phyloP scores from a whole-genome alignment of 257 asterid genomes.

The Solanum virginianum region DNA sequence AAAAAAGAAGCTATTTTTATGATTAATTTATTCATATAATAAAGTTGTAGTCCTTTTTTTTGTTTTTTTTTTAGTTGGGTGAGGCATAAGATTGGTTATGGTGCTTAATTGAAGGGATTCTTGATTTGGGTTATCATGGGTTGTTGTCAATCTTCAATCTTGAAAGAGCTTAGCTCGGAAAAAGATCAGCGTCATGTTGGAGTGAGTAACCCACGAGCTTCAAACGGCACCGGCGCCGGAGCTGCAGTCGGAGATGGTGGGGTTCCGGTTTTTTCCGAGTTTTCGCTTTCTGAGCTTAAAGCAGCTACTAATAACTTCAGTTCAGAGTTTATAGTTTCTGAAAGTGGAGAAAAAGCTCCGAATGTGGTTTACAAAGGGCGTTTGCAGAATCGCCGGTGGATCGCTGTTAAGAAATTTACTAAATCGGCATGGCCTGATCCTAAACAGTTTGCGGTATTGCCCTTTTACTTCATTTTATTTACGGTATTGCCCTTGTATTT shows the following conservation, averaged over 20 bases:
- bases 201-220: constrained; percentile 36
- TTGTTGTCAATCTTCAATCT: constrained; percentile 44
- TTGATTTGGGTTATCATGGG: constrained; percentile 54
- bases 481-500: neutral
- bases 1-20: neutral
- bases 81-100: neutral
- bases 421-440: constrained; percentile 95
- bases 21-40: neutral
- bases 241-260: constrained; percentile 27
- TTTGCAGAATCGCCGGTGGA: constrained; percentile 73
- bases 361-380: constrained; percentile 82
- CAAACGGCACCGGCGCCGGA: constrained; percentile 32
- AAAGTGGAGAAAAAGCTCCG: constrained; percentile 95
- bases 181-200: constrained; percentile 39
- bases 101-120: neutral
- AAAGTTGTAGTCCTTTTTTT: neutral
- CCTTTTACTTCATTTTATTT: neutral
- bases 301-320: constrained; percentile 83
- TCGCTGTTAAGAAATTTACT: constrained; percentile 85
- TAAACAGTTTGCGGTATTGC: constrained; percentile 72
- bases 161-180: constrained; percentile 23
- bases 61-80: neutral
- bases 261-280: constrained; percentile 55
- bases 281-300: constrained; percentile 64
- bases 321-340: constrained; percentile 79